Evolutionary conservation across 495 filamentous ascomycete species (phyloP), one percentile per base, ranked within the genome.

Genomic region (Penicillium waksmanii): DNA sequence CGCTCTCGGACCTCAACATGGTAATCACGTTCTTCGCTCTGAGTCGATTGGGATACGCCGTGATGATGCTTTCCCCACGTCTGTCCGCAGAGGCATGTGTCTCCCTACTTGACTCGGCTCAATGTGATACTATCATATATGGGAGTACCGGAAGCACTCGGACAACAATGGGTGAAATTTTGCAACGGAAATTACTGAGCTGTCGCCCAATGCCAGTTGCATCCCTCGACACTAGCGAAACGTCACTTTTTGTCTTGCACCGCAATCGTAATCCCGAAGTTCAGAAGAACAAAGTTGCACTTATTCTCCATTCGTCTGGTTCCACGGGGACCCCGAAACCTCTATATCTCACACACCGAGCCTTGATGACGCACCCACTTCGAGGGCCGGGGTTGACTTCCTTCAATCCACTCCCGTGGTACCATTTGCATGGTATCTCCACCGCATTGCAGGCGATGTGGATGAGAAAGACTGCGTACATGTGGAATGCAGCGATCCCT

Each of bases 281-380:
- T 2, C 71, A 61, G 35, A 66, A 40, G 69, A 78, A 64, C 66
- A 62, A 76, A 65, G 68, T 64, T 52, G 62, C 71, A 6, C 57
- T 83, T 40, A 85, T 86, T 13, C 70, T 82, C 46, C 85, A 87
- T 64, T 85, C 82, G 0, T 85, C 83, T 0, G 85, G 85, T 3
- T 85, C 82, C 0, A 87, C 84, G 2, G 83, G 85, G 0, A 74
- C 77, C 10, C 84, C 84, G 0, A 87, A 87, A 58, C 81, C 84
- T 1, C 58, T 83, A 1, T 72, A 65, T 51, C 66, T 79, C 18
- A 73, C 70, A 19, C 73, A 81, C 50, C 63, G 66, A 43, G 73
- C 73, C 1, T 72, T 69, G 54, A 77, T 75, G 76, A 81, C 63
- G 23, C 77, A 66, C 57, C 69, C 57, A 21, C 67, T 66, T 53